Conservation (phyloP, 202 grass and related monocot genomes). For the Schoenoplectus triqueter region DNA sequence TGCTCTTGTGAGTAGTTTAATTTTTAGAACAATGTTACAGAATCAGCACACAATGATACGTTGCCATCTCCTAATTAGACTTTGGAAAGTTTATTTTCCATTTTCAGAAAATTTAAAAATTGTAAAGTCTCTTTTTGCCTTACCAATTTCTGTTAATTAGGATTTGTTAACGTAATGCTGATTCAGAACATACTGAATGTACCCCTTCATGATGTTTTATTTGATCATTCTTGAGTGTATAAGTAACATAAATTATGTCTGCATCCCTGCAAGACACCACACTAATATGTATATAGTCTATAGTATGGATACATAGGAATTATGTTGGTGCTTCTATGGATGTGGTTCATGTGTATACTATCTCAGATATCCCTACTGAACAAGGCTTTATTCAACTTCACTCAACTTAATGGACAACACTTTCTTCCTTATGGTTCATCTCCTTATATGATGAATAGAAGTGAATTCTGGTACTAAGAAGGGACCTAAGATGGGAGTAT, state of each 20-base stretch:
- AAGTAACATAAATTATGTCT: no score
- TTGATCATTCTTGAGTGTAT: neutral
- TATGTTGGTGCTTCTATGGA: no score
- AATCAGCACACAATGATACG: neutral
- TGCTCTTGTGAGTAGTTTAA: constrained; percentile 68
- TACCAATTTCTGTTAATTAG: neutral
- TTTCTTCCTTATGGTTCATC: no score
- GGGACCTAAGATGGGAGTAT: neutral
- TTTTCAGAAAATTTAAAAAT: constrained; percentile 4
- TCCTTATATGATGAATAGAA: no score
- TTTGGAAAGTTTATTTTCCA: neutral
- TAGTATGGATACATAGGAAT: no score
- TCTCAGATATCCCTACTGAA: no score
- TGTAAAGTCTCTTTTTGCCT: neutral
- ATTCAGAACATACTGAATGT: neutral
- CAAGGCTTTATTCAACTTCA: no score
- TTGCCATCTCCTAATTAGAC: neutral
- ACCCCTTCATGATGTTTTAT: neutral
- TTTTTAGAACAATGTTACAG: neutral
- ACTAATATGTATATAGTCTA: no score
- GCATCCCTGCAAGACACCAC: no score
- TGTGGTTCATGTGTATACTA: no score
- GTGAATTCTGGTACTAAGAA: no score
- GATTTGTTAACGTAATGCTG: neutral
- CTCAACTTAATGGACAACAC: no score